Base-by-base conservation (phyloP, 139 green algal genomes). In the Chlorella ohadii region DNA sequence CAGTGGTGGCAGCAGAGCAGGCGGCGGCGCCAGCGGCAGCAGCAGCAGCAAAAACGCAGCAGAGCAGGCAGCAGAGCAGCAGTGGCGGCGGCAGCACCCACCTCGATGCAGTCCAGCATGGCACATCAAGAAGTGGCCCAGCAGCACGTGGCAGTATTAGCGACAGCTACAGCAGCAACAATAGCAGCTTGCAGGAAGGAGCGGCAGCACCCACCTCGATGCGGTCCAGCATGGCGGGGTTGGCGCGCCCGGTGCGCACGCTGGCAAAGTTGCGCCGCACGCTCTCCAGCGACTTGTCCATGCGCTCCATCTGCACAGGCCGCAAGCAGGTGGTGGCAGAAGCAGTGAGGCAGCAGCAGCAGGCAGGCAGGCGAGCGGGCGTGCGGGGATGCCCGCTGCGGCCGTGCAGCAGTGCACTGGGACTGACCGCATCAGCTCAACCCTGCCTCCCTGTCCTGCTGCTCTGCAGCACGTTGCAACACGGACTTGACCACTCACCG, bases 231-330 rank as follows among this genome's bases (percentile, higher is more conserved):
- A 99, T 96, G 51, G 91, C 76, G 5, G 95, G 87, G 82, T 93
- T 98, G 64, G 97, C 97, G 16, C 97, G 88, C 2, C 97, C 97
- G 20, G 97, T 99, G 19, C 97, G 88, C 55, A 99, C 92, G 33
- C 94, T 98, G 82, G 92, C 90, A 82, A 99, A 97, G 84, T 91
- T 94, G 31, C 92, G 87, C 38, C 78, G 81, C 28, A 94, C 79
- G 0, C 85, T 89, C 17, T 85, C 84, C 4, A 98, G 38, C 34
- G 89, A 90, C 88, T 98, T 98, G 38, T 97, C 89, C 94, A 98
- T 97, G 28, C 88, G 88, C 33, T 96, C 92, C 84, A 93, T 93
- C 86, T 89, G 72, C 23, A 27, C 44, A 68, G 63, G 28, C 28
- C n/a, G n/a, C n/a, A n/a, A 68, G 28, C 28, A 33, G 28, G 6